A percentile compares a stretch with the other conserved stretches of the same genome.
phyloP scores from a whole-genome alignment of 805 yeast species.

The Myxozyma neotropica region DNA sequence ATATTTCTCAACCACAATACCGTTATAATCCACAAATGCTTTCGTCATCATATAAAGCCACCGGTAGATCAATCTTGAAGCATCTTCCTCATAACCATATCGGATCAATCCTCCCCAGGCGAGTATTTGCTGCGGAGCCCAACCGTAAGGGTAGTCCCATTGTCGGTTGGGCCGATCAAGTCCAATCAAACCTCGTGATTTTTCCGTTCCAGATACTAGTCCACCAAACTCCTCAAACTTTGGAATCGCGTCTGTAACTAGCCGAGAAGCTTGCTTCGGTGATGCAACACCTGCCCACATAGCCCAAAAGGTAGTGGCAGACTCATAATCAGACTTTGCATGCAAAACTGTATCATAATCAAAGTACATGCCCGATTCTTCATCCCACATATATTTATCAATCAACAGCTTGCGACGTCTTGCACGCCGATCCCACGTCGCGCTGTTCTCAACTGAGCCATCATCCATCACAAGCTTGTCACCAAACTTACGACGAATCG shows the following conservation, averaged over 20 bases:
- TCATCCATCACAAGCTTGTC: conserved; percentile 46
- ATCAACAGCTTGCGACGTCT: conserved; percentile 56
- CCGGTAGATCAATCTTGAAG: conserved; percentile 73
- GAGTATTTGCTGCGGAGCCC: conserved; percentile 98
- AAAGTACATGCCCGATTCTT: conserved; percentile 70
- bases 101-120: conserved; percentile 85
- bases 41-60: conserved; percentile 91
- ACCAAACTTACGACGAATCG: conserved; percentile 59
- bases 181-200: conserved; percentile 71
- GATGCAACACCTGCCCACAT: conserved; percentile 79
- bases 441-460: conserved; percentile 51
- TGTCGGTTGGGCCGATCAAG: conserved; percentile 82
- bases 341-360: conserved; percentile 73
- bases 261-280: conserved; percentile 63
- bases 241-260: conserved; percentile 61
- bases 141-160: conserved; percentile 97
- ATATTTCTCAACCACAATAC: conserved; percentile 93
- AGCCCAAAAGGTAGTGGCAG: conserved; percentile 92
- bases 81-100: conserved; percentile 67
- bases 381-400: conserved; percentile 81
- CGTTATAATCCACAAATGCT: conserved; percentile 88
- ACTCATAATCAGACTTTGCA: conserved; percentile 66
- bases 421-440: conserved; percentile 67
- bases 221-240: conserved; percentile 89
- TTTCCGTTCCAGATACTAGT: conserved; percentile 76